phyloP scores from a whole-genome alignment of 768 basidiomycete species.

The Lentinula guzmanii region DNA sequence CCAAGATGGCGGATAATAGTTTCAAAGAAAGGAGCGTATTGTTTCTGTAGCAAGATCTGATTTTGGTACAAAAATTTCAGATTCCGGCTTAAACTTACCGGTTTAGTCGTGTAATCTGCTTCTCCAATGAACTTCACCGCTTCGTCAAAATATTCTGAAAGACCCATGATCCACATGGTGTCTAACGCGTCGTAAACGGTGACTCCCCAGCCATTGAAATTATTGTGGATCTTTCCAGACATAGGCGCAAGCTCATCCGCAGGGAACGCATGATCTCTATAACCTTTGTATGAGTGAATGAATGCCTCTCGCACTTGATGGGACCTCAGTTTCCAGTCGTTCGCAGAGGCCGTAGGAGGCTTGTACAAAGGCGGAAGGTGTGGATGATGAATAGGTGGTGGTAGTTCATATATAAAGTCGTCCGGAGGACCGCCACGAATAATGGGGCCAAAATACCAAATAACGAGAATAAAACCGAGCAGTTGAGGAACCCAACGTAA shows the following conservation, averaged over 20 bases:
- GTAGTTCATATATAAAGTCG: background rate
- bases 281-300: slow-evolving; percentile 51
- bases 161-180: slow-evolving; percentile 75
- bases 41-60: slow-evolving; percentile 13
- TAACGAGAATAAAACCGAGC: background rate
- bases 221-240: slow-evolving; percentile 37
- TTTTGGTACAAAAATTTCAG: background rate
- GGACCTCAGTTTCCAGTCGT: slow-evolving; percentile 34
- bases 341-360: background rate
- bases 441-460: slow-evolving; percentile 4
- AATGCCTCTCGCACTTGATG: slow-evolving; percentile 47
- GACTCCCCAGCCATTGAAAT: slow-evolving; percentile 57
- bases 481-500: slow-evolving; percentile 6
- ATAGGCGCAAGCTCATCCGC: slow-evolving; percentile 48
- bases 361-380: slow-evolving; percentile 1
- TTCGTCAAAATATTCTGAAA: slow-evolving; percentile 61
- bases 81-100: slow-evolving; percentile 18
- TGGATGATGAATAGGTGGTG: slow-evolving; percentile 5
- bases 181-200: slow-evolving; percentile 75
- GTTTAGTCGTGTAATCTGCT: slow-evolving; percentile 31
- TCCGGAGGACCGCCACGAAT: background rate
- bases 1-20: slow-evolving; percentile 76
- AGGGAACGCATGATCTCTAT: slow-evolving; percentile 41
- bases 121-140: slow-evolving; percentile 45
- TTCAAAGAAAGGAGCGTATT: slow-evolving; percentile 56